Base-by-base conservation (phyloP, 1,139 yeast species). In the Yamadazyma kanchanaburiensis region DNA sequence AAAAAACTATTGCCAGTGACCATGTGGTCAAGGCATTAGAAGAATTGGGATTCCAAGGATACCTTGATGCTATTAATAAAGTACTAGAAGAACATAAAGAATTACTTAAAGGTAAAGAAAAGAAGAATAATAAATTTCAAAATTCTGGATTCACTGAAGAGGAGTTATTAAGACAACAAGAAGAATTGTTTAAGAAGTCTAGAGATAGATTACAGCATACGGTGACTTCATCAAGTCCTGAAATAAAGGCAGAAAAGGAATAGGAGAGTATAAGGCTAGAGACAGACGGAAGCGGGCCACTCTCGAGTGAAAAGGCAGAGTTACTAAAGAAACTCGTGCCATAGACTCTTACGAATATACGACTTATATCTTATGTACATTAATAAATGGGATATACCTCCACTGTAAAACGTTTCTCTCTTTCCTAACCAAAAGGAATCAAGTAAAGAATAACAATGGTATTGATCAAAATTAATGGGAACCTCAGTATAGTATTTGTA, bases 1-100 rank as follows among this genome's bases (percentile, higher is more conserved):
- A 91, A 58, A 94, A 91, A 59, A 91, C 99, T 6, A 91, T 91
- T 31, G 95, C 96, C 1, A 83, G 95, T 2, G 98, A 91, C 53
- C 99, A 91, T 55, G 97, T 91, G 27, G 75, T 91, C 38, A 84
- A 82, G 51, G 97, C 98, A 1, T 66, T 91, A 30, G 82, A 79
- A 41, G 95, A 86, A 47, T 68, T 91, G 39, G 99, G 95, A 25
- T 91, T 88, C 57, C 74, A 73, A 32, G 88, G 84, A 40, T 91
- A 91, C 53, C 70, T 91, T 31, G 94, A 83, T 24, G 81, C 87
- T 12, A 77, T 91, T 31, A 84, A 85, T 51, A 81, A 81, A 43
- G 89, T 87, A 18, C 68, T 89, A 47, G 74, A 70, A 33, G 96
- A 88, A 49, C 96, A 88, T 55, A 89, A 87, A 56, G 96, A 88